Evolutionary conservation across 2,329 filamentous ascomycete genomes (phyloP), one percentile per base, ranked within the genome.

Genomic region (Whalleya microplaca): DNA sequence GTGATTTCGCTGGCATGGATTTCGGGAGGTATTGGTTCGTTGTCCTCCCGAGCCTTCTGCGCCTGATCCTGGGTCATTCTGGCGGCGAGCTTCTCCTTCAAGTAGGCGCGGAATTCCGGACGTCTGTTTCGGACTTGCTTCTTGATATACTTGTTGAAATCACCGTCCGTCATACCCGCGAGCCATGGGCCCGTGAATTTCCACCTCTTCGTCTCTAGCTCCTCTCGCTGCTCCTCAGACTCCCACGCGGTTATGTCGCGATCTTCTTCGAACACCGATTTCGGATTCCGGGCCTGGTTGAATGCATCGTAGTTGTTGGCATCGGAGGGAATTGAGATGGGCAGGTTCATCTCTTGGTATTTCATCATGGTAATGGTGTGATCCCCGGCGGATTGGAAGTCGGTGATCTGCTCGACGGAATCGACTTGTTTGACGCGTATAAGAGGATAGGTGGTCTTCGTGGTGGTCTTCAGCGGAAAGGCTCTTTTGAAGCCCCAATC

Each of bases 401-500:
- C 92, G 69, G 93, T 96, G 64, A 97, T 83, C 72, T 92, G 89
- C 75, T 97, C 92, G 65, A 87, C 84, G 2, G 91, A 90, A 77
- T 98, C 94, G 62, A 96, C 82, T 58, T 89, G 83, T 67, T 86
- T 87, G 64, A 98, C 77, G 62, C 91, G 85, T 51, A 96, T 83
- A 48, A 90, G 80, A 9, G 92, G 90, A n/a, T 86, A 87, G 6
- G 87, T 85, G 6, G 86, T 86, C 51, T 85, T 84, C 19, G 86
- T 84, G 4, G 91, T 93, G 2, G 89, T 87, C 71, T 88, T 88
- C 8, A 88, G 76, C 1, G 94, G 94, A 5, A 98, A 79, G 1
- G 92, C 82, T 53, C 94, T 82, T 78, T 98, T 98, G 66, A 97
- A 78, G 14, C 94, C 94, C 93, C 94, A 98, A 70, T 98, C 94